Evolutionary conservation across 139 green algal genomes (phyloP), one percentile per base, ranked within the genome.

Genomic region (Chlorella ohadii): DNA sequence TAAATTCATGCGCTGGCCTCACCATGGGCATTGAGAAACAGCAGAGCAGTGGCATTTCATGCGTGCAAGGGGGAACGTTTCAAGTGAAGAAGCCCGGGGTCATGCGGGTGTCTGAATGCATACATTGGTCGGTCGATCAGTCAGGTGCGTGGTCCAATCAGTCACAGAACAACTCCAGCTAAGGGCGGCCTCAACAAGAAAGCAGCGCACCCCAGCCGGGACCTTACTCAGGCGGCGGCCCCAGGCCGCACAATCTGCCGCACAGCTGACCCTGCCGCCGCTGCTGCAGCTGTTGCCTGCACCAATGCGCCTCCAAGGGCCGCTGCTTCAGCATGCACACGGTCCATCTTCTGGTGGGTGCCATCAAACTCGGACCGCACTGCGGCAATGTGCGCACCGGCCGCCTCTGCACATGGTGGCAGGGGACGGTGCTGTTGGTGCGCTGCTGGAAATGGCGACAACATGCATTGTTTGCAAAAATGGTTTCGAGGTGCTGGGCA

Each of bases 241-340:
- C 47, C 36, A n/a, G 31, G 34, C 22, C 15, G 68, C 19, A 38
- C 34, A n/a, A 56, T 38, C 36, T 28, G 34, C 51, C 76, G 76
- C 57, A 82, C 38, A 6, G 38, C 64, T 13, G 34, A 57, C 59
- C 65, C 65, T 25, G 59, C 51, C 0, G 79, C 47, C 16, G 79
- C 79, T 39, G 79, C 79, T 11, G 64, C 66, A 22, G 66, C 79
- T n/a, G 79, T 84, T 33, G 64, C 34, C 47, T 71, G 5, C 36
- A 82, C n/a, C 79, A 84, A 31, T 55, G 70, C 79, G 15, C 51
- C 55, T 1, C 64, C 67, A 36, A 84, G 79, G 44, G 67, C 79
- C 7, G 68, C 33, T 31, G 79, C 79, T 27, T 84, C 79, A 0
- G 51, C 51, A 31, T 84, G 79, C 31, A 78, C 41, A 0, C 51